Evolutionary conservation across 169 alveolate species (phyloP).

Genomic region (Cryptosporidium tyzzeri): DNA sequence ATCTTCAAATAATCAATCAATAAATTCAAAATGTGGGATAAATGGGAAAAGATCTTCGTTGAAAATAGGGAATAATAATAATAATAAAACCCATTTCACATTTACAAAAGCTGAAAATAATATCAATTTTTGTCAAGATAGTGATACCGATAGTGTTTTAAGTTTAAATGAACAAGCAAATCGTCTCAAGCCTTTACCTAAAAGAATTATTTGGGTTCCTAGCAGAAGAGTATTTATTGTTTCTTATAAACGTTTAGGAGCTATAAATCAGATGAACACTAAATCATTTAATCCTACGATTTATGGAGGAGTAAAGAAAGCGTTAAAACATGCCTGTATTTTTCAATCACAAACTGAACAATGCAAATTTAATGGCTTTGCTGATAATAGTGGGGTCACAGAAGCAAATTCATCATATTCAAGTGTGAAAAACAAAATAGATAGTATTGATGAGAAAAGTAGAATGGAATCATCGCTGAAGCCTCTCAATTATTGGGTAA

Average conservation of each 20-base stretch:
- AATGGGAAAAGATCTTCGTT: background rate
- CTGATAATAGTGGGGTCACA: background rate
- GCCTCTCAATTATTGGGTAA: conserved; percentile 69
- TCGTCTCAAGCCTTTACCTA: conserved; percentile 63
- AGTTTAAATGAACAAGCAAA: conserved; percentile 71
- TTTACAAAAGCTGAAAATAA: conserved; percentile 16
- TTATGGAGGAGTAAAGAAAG: conserved; percentile 72
- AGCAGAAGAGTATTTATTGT: conserved; percentile 73
- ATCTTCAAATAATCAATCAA: background rate
- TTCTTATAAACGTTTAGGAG: conserved; percentile 61
- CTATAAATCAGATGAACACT: conserved; percentile 58
- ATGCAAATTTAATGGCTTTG: conserved; percentile 30
- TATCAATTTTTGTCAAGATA: conserved; percentile 15
- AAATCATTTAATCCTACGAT: conserved; percentile 72
- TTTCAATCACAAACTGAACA: conserved; percentile 72
- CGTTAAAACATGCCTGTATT: conserved; percentile 73
- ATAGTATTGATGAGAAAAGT: background rate
- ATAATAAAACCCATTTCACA: background rate
- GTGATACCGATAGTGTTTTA: conserved; percentile 59
- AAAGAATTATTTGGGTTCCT: conserved; percentile 73
- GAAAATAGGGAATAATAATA: background rate
- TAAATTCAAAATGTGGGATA: conserved; percentile 11
- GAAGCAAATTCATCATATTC: background rate
- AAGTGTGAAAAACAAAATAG: background rate
- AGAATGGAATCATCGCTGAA: conserved; percentile 30